Evolutionary conservation across 2,329 filamentous ascomycete genomes (phyloP), one percentile per base, ranked within the genome.

Genomic region (Cryphonectria nitschkei): DNA sequence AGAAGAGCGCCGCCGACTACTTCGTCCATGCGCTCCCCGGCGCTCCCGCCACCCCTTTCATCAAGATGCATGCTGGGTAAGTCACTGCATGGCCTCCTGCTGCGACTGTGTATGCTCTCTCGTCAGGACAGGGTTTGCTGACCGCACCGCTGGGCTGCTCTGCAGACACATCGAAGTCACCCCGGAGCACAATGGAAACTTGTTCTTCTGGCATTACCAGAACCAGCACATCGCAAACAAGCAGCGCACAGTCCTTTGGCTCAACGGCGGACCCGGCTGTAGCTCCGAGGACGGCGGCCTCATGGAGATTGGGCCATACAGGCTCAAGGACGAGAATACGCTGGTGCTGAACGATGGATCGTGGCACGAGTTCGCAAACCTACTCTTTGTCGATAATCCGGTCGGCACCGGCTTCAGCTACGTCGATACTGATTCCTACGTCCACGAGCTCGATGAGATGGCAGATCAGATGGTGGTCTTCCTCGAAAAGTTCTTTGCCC

Each of bases 21-120:
- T 98, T 92, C 82, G 92, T 99, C 68, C 90, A 89, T 76, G 89
- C 90, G 11, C 86, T 99, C 29, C 96, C 96, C 7, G 96, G 97
- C 43, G 90, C 93, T 69, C 95, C 97, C 13, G 85, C 89, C 75
- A 92, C 89, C 29, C 90, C 93, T 52, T 82, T 94, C 73, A 83
- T 97, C 78, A 98, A 97, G 86, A 98, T 98, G 95, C 96, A 98
- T 86, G 95, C 96, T 84, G 96, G 96, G 94, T 97, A 84, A 84
- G 92, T 82, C 82, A 41, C 32, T 61, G 39, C 68, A 41, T 14
- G 2, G 2, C 9, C 32, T 61, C 11, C 7, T 22, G 2, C 8
- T 43, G 41, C 37, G 61, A n/a, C 19, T 8, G 32, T 22, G 43
- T n/a, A 19, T 22, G 43, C 16, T 13, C 41, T n/a, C 22, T 64